Evolutionary conservation across 139 green algal species (phyloP), one percentile per base, ranked within the genome.

Genomic region (Coelastrella sp.): DNA sequence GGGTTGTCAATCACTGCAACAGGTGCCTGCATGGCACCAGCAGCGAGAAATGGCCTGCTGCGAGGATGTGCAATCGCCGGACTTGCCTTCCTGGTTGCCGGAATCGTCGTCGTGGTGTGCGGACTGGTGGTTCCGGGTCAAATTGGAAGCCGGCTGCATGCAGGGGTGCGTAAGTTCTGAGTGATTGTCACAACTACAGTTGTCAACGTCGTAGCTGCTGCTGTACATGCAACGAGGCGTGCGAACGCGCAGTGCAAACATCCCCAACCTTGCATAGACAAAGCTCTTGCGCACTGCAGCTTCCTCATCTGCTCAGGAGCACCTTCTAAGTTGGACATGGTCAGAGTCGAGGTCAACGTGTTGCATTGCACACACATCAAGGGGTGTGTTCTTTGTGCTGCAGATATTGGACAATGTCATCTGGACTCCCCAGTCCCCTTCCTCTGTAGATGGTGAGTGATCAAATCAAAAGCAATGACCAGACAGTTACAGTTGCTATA

Each of bases 401-500:
- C 78, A 84, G 78, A 32, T 84, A 15, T 19, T 63, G 17, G 78
- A 84, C 4, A 66, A 32, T 23, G 64, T 84, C 17, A 30, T 84
- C 8, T 84, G 78, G 78, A 76, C 60, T 3, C 60, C 78, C 3
- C n/a, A 45, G 7, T 84, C 78, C 32, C 78, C 78, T 38, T 60
- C 78, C 30, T 34, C 37, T 21, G 45, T 48, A 21, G 78, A 84
- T 75, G 60, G 78, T 84, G 30, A 35, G 75, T 79, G 37, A 34
- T n/a, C n/a, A n/a, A n/a, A n/a, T n/a, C n/a, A n/a, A n/a, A n/a
- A 51, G 67, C 63, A 72, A n/a, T 21, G 62, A 11, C n/a, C 0
- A n/a, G n/a, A n/a, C n/a, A n/a, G n/a, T n/a, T n/a, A n/a, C n/a
- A n/a, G n/a, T n/a, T n/a, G n/a, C n/a, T n/a, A n/a, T n/a, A n/a